Percentiles rank a stretch among this genome's conserved stretches.
Evolutionary conservation across 495 filamentous ascomycete species (phyloP).

Genomic region (Aspergillus nidulans): DNA sequence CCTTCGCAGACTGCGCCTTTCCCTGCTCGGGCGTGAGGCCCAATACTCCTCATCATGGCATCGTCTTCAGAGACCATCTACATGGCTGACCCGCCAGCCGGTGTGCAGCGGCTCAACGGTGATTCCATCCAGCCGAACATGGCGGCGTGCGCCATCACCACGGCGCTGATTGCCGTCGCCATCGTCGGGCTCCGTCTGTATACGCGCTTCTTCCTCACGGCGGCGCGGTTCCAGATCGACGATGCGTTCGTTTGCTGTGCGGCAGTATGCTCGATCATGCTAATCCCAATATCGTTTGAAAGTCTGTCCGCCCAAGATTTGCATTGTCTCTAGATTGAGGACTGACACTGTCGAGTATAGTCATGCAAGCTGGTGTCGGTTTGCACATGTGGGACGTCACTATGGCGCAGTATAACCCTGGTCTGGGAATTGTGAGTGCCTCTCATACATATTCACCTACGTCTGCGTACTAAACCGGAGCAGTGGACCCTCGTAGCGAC

Average conservation of each 20-base stretch:
- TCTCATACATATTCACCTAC: background rate
- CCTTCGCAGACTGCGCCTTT: background rate
- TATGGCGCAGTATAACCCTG: background rate
- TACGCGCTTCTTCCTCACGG: background rate
- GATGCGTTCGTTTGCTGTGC: background rate
- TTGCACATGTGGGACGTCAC: background rate
- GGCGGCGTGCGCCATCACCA: background rate
- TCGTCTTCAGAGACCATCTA: background rate
- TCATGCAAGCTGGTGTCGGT: background rate
- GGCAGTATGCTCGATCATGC: background rate
- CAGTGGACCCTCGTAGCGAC: background rate
- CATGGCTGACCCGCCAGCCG: background rate
- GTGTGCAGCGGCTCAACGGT: background rate
- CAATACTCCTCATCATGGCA: background rate
- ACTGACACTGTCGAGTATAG: background rate
- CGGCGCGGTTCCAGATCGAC: background rate
- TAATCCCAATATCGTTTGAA: background rate
- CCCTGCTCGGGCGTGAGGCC: background rate
- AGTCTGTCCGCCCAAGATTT: background rate
- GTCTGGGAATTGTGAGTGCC: background rate
- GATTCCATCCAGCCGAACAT: background rate
- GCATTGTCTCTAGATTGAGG: background rate
- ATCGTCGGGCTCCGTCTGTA: background rate
- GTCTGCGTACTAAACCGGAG: background rate
- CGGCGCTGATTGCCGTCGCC: background rate